Evolutionary conservation across 164 flowering plant genomes (phyloP), one percentile per base, ranked within the genome.

Genomic region (Akebia trifoliata): DNA sequence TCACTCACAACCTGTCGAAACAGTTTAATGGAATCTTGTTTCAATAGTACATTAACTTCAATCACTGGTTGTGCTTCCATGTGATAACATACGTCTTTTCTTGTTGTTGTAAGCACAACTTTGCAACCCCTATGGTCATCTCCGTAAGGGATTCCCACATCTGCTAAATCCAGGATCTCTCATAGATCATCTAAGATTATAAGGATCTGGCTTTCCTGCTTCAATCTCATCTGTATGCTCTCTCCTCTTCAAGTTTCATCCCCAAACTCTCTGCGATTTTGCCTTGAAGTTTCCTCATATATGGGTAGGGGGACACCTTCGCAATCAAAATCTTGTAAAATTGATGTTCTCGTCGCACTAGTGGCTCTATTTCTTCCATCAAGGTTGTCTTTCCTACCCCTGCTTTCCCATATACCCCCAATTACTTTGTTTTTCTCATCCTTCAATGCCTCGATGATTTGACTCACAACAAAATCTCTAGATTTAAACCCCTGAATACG

Each of bases 11-110:
- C 58, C 50, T 40, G 38, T 35, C 36, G 4, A 28, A 70, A 70
- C 35, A 65, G 34, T 4, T 34, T 24, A 69, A 69, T 65, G 12
- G 74, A 50, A 18, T 62, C 74, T 26, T 52, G 53, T 2, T 70
- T 64, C 15, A 30, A 34, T 8, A 70, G 36, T 6, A 48, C 12
- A 8, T 62, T 47, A 14, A 70, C 56, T 54, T 49, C 35, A 39
- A 70, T 38, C 1, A 4, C 29, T 15, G 8, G 12, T 26, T 50
- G 37, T 29, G 54, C 22, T 29, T 20, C n/a, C 54, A 71, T 71
- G 2, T 0, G 20, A 10, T 2, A 0, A 31, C 72, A 67, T 7
- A 72, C 59, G 8, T 49, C 20, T 28, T 6, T 11, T 1, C 20
- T 44, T 39, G 66, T 54, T 9, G 68, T 54, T 18, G 71, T 63